Conservation (phyloP, 805 yeast species). For the Hanseniaspora valbyensis region DNA sequence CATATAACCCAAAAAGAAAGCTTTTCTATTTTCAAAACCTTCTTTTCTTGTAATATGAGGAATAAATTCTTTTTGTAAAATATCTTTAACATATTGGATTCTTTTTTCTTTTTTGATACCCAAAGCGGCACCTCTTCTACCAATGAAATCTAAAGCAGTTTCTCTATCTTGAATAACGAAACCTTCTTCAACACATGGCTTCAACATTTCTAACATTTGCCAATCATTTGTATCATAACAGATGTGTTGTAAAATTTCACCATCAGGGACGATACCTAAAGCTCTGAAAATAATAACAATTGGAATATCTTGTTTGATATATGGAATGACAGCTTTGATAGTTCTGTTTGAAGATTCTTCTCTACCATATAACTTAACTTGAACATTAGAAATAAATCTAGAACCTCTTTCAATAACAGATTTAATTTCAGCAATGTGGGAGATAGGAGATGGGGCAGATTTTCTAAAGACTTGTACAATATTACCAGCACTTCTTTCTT, state of each 20-base stretch:
- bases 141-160: conserved; percentile 94
- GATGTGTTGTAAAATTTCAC: conserved; percentile 94
- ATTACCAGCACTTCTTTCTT: conserved; percentile 96
- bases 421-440: conserved; percentile 92
- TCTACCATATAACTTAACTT: conserved; percentile 80
- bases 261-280: conserved; percentile 96
- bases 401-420: conserved; percentile 97
- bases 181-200: conserved; percentile 98
- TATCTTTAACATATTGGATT: conserved; percentile 94
- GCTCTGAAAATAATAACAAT: conserved; percentile 96
- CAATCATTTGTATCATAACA: conserved; percentile 96
- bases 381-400: conserved; percentile 84
- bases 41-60: conserved; percentile 97
- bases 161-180: conserved; percentile 96
- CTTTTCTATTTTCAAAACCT: conserved; percentile 94
- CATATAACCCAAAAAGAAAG: conserved; percentile 95
- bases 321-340: conserved; percentile 90
- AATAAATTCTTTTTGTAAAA: conserved; percentile 85
- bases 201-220: conserved; percentile 98
- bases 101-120: conserved; percentile 97
- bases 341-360: conserved; percentile 67
- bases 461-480: conserved; percentile 97
- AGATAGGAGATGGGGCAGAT: conserved; percentile 92
- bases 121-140: conserved; percentile 93
- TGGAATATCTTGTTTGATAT: conserved; percentile 92